Evolutionary conservation across 2,329 filamentous ascomycete species (phyloP).

Genomic region (Aureobasidium lini): DNA sequence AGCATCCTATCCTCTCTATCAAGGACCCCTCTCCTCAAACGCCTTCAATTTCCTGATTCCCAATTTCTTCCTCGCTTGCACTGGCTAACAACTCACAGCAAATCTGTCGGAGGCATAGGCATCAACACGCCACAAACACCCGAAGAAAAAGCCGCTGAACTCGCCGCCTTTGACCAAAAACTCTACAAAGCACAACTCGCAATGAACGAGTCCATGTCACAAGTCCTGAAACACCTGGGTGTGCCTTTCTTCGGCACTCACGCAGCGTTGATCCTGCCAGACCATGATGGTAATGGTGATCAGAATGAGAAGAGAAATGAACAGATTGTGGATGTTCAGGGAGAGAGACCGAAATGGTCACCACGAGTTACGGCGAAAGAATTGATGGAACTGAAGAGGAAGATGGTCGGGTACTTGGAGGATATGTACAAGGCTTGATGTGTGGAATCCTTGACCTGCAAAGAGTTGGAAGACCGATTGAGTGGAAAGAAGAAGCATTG

Average conservation of each 20-base stretch:
- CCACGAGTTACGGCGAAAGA: slow-evolving; percentile 26
- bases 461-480: too few relatives aligned
- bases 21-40: background rate
- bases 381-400: slow-evolving; percentile 26
- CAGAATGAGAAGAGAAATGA: slow-evolving; percentile 10
- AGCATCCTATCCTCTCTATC: slow-evolving; percentile 11
- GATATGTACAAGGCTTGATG: slow-evolving; percentile 32
- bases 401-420: slow-evolving; percentile 32
- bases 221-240: slow-evolving; percentile 49
- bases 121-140: slow-evolving; percentile 23
- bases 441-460: background rate
- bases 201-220: slow-evolving; percentile 53
- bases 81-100: background rate
- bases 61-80: too few relatives aligned
- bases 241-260: slow-evolving; percentile 55
- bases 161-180: slow-evolving; percentile 53
- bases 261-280: slow-evolving; percentile 34
- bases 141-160: slow-evolving; percentile 46
- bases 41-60: background rate
- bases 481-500: too few relatives aligned
- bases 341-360: slow-evolving; percentile 21
- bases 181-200: slow-evolving; percentile 52
- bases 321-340: slow-evolving; percentile 8
- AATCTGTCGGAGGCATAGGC: background rate
- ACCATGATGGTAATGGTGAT: slow-evolving; percentile 17